Percentiles rank a stretch among this genome's conserved stretches.
phyloP scores from a whole-genome alignment of 116 monocot genomes.

The Thalassia testudinum region DNA sequence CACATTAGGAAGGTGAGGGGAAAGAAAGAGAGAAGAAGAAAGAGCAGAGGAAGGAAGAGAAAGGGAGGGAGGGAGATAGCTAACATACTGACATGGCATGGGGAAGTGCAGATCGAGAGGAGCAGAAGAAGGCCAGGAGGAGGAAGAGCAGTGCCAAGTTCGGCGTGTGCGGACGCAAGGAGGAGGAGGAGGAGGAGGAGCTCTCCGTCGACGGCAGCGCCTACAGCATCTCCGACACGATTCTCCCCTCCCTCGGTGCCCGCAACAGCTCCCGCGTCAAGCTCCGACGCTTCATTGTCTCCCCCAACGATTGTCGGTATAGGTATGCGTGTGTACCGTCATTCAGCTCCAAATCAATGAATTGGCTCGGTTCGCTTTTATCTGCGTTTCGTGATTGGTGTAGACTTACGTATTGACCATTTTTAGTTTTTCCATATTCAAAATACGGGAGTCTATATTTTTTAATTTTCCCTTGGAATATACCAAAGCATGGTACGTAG shows the following conservation, averaged over 20 bases:
- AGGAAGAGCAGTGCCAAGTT: not conserved
- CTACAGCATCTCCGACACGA: constrained; percentile 11
- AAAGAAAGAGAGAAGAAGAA: too few species aligned
- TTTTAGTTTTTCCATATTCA: too few species aligned
- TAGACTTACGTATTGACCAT: too few species aligned
- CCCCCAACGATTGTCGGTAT: constrained; percentile 6
- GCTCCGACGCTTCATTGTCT: constrained; percentile 7
- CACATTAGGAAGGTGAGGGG: too few species aligned
- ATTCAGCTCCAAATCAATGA: not conserved
- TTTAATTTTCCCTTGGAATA: too few species aligned
- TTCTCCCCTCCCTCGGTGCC: constrained; percentile 13
- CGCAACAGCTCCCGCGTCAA: constrained; percentile 1
- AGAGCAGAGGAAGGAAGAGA: too few species aligned
- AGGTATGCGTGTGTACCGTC: not conserved
- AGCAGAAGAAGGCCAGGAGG: not conserved
- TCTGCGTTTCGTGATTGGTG: too few species aligned
- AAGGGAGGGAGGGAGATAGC: too few species aligned
- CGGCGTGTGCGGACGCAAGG: not conserved
- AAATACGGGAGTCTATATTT: too few species aligned
- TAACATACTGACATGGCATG: too few species aligned
- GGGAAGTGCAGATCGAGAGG: not conserved
- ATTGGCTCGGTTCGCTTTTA: too few species aligned
- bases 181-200: constrained; percentile 5
- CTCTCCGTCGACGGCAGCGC: constrained; percentile 12
- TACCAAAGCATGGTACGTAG: too few species aligned